Base-by-base conservation (phyloP, 2,329 filamentous ascomycete genomes). In the Didymosphaeria variabile region DNA sequence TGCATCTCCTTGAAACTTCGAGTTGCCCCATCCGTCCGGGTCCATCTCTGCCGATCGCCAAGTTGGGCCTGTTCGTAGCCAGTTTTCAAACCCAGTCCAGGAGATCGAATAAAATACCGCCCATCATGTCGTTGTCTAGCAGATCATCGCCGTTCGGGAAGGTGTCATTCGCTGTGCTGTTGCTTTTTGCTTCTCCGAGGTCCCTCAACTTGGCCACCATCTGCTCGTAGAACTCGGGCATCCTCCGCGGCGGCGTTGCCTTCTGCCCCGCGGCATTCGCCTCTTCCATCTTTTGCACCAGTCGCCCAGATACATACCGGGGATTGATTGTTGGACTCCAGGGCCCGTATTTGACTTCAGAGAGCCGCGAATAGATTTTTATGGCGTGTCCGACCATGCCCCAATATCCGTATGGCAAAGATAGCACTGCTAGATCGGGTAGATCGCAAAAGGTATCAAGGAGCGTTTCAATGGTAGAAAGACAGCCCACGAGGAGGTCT, bases 371-470 rank as follows among this genome's bases (percentile, higher is more conserved):
- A 12, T 58, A 46, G 1, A 59, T 58, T 10, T 60, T 55, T n/a
- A 60, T 49, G 2, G 55, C 34, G 32, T 60, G 61, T 10, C 58
- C 61, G 8, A 58, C 32, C 42, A 42, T 45, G 23, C 40, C 61
- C 61, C 58, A 63, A 26, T 45, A 40, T 5, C 44, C 34, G 21
- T 63, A 63, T 19, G 61, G 61, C 32, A 63, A 31, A 10, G 61
- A 60, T n/a, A 63, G 40, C 3, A 60, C 17, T 19, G 45, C 47
- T 2, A 44, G 9, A 5, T 51, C 21, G 4, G 57, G 53, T 21
- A 63, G 44, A 6, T 26, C 36, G 50, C 51, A 60, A 32, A 63
- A 60, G 31, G 32, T 36, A 7, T 55, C 49, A 5, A 63, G 17
- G 5, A 63, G 47, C 1, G 53, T 26, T 1, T 60, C 36, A 23